Evolutionary conservation across 2,329 filamentous ascomycete species (phyloP).

Genomic region (Orbilia oligospora): DNA sequence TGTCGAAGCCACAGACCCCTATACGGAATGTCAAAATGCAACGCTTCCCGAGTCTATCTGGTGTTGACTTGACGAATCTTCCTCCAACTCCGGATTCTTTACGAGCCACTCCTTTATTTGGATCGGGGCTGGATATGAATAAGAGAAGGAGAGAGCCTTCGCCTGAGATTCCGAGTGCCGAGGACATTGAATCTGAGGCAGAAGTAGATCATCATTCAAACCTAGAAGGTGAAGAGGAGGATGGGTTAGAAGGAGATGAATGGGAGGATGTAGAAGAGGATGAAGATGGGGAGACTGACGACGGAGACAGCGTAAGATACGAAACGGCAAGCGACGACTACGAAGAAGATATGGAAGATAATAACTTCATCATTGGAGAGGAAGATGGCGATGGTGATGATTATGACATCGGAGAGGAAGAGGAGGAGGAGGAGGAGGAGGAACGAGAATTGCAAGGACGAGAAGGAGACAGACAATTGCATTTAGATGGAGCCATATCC

Average conservation of each 20-base stretch:
- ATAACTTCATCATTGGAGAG: neutral
- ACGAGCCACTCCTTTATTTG: conserved; percentile 42
- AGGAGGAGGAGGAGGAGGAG: conserved; percentile 9
- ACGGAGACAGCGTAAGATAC: conserved; percentile 8
- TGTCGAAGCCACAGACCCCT: conserved; percentile 53
- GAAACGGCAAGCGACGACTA: conserved; percentile 7
- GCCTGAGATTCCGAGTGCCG: conserved; percentile 52
- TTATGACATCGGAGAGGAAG: too few species aligned
- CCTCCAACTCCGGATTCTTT: conserved; percentile 52
- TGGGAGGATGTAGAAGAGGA: conserved; percentile 22
- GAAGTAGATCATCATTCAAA: neutral
- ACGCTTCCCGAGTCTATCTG: conserved; percentile 54
- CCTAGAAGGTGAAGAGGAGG: conserved; percentile 2
- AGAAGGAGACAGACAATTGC: conserved; percentile 4
- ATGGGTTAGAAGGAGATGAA: conserved; percentile 19
- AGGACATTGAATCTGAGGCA: conserved; percentile 1
- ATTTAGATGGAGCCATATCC: neutral
- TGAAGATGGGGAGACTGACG: conserved; percentile 7
- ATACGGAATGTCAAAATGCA: conserved; percentile 51
- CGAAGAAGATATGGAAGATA: conserved; percentile 16
- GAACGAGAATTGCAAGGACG: neutral
- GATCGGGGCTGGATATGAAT: conserved; percentile 14
- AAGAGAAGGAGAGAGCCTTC: conserved; percentile 35
- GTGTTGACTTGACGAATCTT: conserved; percentile 53
- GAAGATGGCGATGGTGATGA: conserved; percentile 3